Evolutionary conservation across 352 stramenopile genomes (phyloP), one percentile per base, ranked within the genome.

Genomic region (Phytophthora megakarya): DNA sequence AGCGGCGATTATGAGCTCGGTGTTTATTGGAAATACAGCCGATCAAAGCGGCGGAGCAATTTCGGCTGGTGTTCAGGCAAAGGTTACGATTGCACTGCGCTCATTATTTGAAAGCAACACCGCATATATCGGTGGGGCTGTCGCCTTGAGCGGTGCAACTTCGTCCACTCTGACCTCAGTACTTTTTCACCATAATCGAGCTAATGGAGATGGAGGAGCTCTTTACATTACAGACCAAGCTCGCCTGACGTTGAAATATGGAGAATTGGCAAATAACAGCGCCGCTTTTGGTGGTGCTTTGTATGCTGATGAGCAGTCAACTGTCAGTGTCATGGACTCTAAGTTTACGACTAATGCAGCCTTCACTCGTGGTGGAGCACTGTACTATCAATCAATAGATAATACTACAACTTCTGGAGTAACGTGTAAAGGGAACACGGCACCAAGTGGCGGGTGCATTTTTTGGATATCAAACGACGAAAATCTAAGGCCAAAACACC

Each of bases 401-500:
- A 78, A 75, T 22, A 46, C 74, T 3, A 56, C 16, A 0, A 78
- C 70, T 1, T 39, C 25, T 3, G 25, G 19, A 8, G 66, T 87
- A 33, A 54, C 51, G 4, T 88, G 78, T 32, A 57, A 30, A 25
- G 18, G 32, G 0, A 91, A 91, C 43, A 49, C 26, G 13, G 81
- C 81, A 0, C 59, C 52, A 39, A 91, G 81, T 32, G 81, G 80
- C 3, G 81, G 81, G 0, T 91, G 81, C 50, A 57, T 91, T 1
- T 91, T 86, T 47, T 91, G 81, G 81, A 32, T 78, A n/a, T 80
- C 76, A 6, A 45, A 47, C 0, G 73, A 76, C 21, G 30, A 61
- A 19, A 42, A 72, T 28, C 28, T 53, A 4, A 35, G 39, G 3
- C 53, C 67, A 1, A 32, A 76, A 1, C 58, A 80, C 16, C 77